These are phyloP conservation scores for Massarina eburnea DNA, from an alignment of 2,329 filamentous ascomycete genomes.

Conservation along the genomic window DNA sequence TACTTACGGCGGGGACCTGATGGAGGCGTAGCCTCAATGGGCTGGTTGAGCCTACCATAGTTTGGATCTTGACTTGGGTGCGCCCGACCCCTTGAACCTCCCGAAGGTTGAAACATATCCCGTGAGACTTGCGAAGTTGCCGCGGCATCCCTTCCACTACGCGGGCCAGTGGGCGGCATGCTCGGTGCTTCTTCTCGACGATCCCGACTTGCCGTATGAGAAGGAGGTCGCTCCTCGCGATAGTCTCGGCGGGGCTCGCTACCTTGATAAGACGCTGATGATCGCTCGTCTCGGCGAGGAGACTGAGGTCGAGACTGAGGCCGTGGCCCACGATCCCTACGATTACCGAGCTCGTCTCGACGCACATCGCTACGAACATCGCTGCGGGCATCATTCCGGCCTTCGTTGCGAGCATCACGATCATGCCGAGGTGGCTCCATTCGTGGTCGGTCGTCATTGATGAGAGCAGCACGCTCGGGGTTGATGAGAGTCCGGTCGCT, in stretches of 20 bases:
- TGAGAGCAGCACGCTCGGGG: constrained; percentile 47
- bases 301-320: constrained; percentile 5
- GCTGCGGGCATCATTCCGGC: constrained; percentile 10
- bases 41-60: constrained; percentile 52
- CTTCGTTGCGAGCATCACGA: constrained; percentile 7
- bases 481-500: constrained; percentile 39
- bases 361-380: constrained; percentile 2
- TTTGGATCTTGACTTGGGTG: constrained; percentile 47
- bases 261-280: not conserved
- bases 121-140: constrained; percentile 29
- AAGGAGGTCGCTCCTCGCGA: constrained; percentile 1
- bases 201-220: constrained; percentile 36
- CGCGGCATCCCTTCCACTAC: constrained; percentile 44
- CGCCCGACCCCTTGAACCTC: constrained; percentile 38
- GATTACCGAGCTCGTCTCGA: constrained; percentile 1
- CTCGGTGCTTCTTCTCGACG: constrained; percentile 43
- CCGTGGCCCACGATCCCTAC: constrained; percentile 2
- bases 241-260: constrained; percentile 2
- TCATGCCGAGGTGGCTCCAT: constrained; percentile 24
- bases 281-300: constrained; percentile 3
- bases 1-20: constrained; percentile 56
- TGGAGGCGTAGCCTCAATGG: constrained; percentile 50
- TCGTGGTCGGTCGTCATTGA: constrained; percentile 36
- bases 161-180: constrained; percentile 56
- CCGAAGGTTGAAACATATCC: constrained; percentile 45